These are phyloP conservation scores for Neurospora crassa DNA, from an alignment of 2,329 filamentous ascomycete species.

Conservation along the genomic window DNA sequence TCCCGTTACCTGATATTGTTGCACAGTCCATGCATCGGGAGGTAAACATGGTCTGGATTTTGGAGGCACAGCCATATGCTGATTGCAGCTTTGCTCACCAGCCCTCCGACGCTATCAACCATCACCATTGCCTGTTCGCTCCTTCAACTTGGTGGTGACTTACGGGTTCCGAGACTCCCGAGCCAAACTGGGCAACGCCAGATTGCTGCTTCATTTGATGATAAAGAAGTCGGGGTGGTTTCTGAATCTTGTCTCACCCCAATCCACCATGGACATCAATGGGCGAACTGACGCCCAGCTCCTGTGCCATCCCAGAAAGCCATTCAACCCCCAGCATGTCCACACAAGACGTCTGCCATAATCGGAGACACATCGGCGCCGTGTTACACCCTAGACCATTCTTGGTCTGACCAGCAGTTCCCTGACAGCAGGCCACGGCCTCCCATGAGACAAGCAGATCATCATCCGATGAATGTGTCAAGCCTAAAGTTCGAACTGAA, in stretches of 20 bases:
- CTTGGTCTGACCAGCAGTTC: slow-evolving; percentile 9
- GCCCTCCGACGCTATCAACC: not conserved
- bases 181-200: not conserved
- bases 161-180: not conserved
- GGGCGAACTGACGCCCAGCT: not conserved
- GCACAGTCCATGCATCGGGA: not conserved
- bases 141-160: not conserved
- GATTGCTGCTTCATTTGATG: not conserved
- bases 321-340: not conserved
- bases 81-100: not conserved
- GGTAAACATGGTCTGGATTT: not conserved
- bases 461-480: slow-evolving; percentile 8
- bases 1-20: not conserved
- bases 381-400: slow-evolving; percentile 1
- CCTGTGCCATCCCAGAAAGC: not conserved
- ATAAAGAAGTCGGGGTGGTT: not conserved
- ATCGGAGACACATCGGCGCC: slow-evolving; percentile 3
- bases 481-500: not conserved
- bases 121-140: not conserved
- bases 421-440: slow-evolving; percentile 9
- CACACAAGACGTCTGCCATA: not conserved
- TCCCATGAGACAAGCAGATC: slow-evolving; percentile 11
- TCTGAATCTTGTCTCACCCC: not conserved
- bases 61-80: not conserved
- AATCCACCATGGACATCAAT: not conserved